Evolutionary conservation across 2,329 filamentous ascomycete species (phyloP).

Genomic region (Beauveria brongniartii): DNA sequence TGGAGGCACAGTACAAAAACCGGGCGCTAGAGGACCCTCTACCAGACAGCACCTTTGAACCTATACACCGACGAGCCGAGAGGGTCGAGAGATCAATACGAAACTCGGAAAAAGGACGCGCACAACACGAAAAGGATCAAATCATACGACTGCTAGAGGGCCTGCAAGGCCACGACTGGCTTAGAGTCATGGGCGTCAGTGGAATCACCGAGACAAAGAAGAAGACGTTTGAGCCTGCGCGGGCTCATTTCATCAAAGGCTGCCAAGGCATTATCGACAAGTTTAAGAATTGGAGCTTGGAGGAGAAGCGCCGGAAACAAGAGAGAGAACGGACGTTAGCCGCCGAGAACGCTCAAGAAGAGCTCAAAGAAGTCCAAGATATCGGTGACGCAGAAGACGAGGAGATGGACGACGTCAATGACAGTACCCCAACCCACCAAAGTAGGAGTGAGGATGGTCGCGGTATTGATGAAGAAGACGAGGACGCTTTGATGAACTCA

Average conservation of each 20-base stretch:
- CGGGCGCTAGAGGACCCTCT: conserved; percentile 44
- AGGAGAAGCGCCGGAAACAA: conserved; percentile 75
- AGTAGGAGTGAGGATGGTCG: conserved; percentile 22
- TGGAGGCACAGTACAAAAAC: conserved; percentile 38
- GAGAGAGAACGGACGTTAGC: conserved; percentile 57
- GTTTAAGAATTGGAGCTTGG: conserved; percentile 78
- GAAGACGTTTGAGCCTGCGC: conserved; percentile 78
- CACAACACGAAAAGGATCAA: conserved; percentile 59
- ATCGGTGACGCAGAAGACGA: conserved; percentile 18
- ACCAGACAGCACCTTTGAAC: conserved; percentile 45
- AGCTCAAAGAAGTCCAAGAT: conserved; percentile 27
- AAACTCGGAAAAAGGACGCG: conserved; percentile 55
- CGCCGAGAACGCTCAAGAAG: conserved; percentile 25
- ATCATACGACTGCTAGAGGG: conserved; percentile 65
- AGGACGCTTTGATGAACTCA: conserved; percentile 21
- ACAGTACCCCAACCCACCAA: conserved; percentile 27
- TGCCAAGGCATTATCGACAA: conserved; percentile 78
- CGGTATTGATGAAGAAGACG: conserved; percentile 33
- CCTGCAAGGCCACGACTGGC: conserved; percentile 85
- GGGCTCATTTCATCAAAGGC: conserved; percentile 75
- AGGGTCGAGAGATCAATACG: conserved; percentile 53
- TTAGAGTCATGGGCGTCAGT: conserved; percentile 83
- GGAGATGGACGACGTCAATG: conserved; percentile 20
- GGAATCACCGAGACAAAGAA: conserved; percentile 78
- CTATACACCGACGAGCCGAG: conserved; percentile 50